Percentiles rank a stretch among this genome's conserved stretches.
Evolutionary conservation across 345 rosid species (phyloP).

Genomic region (Punica granatum): DNA sequence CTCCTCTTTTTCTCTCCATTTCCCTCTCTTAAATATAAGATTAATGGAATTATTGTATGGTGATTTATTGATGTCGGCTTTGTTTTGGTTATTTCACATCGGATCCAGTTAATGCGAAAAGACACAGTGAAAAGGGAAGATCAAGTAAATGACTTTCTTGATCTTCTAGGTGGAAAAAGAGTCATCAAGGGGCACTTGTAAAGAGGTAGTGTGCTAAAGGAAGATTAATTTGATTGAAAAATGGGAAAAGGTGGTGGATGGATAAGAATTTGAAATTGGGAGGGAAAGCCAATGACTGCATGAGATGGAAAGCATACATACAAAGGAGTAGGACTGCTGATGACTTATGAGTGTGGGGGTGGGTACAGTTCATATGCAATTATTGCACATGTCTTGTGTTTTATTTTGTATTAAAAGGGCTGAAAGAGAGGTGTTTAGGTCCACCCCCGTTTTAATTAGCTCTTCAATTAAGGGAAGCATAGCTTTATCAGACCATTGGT

Average conservation of each 20-base stretch:
- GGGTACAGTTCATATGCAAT: slow-evolving; percentile 3
- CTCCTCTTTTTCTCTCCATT: too few relatives aligned
- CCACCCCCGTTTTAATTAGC: neutral
- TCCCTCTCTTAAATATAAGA: too few relatives aligned
- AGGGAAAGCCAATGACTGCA: neutral
- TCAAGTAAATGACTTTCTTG: neutral
- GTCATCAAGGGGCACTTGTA: neutral
- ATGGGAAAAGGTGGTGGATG: neutral
- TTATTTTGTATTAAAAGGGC: neutral
- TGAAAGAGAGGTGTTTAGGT: neutral
- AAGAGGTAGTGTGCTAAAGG: neutral
- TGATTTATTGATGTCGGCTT: neutral
- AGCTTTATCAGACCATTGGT: too few relatives aligned
- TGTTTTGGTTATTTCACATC: neutral
- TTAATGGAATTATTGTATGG: too few relatives aligned
- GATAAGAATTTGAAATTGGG: neutral
- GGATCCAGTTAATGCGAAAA: neutral
- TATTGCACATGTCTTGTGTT: neutral
- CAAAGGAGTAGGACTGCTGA: neutral
- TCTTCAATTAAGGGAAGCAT: too few relatives aligned
- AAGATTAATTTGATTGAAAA: neutral
- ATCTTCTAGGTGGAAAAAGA: neutral
- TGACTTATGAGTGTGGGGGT: neutral
- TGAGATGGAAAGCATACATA: neutral
- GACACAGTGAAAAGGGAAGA: neutral